phyloP scores from a whole-genome alignment of 148 eudicot species.

The Cornus controversa region DNA sequence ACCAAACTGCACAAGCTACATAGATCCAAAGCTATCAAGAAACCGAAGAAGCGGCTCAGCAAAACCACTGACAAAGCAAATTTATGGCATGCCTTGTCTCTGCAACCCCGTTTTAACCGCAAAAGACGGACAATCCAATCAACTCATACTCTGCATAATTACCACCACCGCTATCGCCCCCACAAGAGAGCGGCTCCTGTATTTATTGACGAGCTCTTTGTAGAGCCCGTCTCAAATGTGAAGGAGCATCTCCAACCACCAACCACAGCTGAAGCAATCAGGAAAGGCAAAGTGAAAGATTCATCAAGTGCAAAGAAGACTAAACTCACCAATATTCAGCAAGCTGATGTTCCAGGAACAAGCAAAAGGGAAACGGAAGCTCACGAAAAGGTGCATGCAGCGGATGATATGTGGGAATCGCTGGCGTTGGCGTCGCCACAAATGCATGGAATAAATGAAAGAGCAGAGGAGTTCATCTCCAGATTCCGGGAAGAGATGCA shows the following conservation, averaged over 20 bases:
- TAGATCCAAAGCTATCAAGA: constrained; percentile 28
- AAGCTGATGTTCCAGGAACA: not conserved
- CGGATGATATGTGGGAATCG: constrained; percentile 60
- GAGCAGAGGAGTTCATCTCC: constrained; percentile 64
- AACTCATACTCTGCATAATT: too few species aligned
- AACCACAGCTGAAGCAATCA: not conserved
- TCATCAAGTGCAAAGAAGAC: not conserved
- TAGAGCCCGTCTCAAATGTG: constrained; percentile 8
- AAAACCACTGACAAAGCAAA: constrained; percentile 8
- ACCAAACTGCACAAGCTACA: constrained; percentile 28
- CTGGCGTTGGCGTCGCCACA: constrained; percentile 43
- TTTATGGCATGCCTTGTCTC: constrained; percentile 6
- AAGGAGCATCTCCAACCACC: constrained; percentile 3
- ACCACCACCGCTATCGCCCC: not conserved
- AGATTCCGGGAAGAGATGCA: constrained; percentile 53
- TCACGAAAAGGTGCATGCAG: constrained; percentile 1
- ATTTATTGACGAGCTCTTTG: constrained; percentile 37
- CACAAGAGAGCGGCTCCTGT: constrained; percentile 23
- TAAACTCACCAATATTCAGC: not conserved
- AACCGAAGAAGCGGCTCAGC: constrained; percentile 11
- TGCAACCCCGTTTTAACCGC: constrained; percentile 6
- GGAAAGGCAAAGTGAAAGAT: not conserved
- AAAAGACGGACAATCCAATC: constrained; percentile 7
- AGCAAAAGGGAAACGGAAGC: constrained; percentile 2
- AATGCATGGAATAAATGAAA: constrained; percentile 47